Conservation (phyloP, 2,329 filamentous ascomycete genomes). For the Microsporum audouinii region DNA sequence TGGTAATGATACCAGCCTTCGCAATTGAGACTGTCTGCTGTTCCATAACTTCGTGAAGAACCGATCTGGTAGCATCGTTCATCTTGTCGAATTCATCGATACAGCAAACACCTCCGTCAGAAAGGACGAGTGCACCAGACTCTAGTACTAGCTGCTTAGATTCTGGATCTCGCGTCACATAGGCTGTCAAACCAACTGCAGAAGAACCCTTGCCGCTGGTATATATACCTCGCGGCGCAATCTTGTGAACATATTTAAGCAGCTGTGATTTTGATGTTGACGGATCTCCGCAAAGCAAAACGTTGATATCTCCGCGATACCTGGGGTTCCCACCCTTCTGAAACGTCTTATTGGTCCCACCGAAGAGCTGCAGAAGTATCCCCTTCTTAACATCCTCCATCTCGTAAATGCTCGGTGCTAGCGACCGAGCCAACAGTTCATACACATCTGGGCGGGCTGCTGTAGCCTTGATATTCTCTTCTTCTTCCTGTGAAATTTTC, state of each 20-base stretch:
- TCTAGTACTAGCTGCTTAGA: conserved; percentile 63
- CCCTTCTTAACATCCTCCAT: conserved; percentile 99
- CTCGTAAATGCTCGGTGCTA: conserved; percentile 93
- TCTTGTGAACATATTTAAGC: conserved; percentile 90
- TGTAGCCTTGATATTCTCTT: conserved; percentile 73
- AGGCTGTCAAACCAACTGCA: conserved; percentile 65
- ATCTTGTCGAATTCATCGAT: conserved; percentile 76
- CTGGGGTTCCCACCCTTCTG: conserved; percentile 90
- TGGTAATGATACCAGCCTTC: conserved; percentile 70
- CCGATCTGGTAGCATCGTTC: conserved; percentile 61
- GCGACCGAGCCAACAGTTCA: conserved; percentile 75
- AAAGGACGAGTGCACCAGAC: conserved; percentile 61
- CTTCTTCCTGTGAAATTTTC: conserved; percentile 74
- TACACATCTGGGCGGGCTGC: conserved; percentile 78
- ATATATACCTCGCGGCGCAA: conserved; percentile 77
- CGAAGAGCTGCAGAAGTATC: conserved; percentile 89
- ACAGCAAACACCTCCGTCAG: conserved; percentile 64
- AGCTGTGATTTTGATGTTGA: conserved; percentile 95
- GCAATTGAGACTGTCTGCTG: conserved; percentile 69
- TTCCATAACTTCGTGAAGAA: conserved; percentile 71
- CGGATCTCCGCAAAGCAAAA: conserved; percentile 90
- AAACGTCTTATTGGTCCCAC: conserved; percentile 96
- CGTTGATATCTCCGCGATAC: conserved; percentile 95
- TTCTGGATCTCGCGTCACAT: conserved; percentile 63
- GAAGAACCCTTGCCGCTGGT: conserved; percentile 67